Conservation (phyloP, 2,329 filamentous ascomycete genomes). For the Cyphellophora attinorum region DNA sequence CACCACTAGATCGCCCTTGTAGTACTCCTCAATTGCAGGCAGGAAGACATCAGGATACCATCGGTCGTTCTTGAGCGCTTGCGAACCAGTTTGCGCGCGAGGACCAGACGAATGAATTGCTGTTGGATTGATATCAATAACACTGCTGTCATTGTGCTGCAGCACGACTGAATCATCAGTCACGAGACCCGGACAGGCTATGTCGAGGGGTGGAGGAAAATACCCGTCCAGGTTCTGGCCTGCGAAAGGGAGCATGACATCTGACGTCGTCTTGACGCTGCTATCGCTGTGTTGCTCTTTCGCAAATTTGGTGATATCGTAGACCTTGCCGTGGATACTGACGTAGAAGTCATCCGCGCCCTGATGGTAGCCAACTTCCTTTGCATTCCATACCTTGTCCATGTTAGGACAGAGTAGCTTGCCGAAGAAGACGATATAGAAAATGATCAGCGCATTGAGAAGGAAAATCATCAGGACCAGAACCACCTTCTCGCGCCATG, state of each 20-base stretch:
- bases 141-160: constrained; percentile 55
- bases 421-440: constrained; percentile 86
- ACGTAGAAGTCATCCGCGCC: constrained; percentile 76
- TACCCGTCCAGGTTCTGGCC: constrained; percentile 76
- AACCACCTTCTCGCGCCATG: constrained; percentile 91
- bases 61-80: constrained; percentile 49
- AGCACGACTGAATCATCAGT: constrained; percentile 41
- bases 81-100: constrained; percentile 45
- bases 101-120: constrained; percentile 65
- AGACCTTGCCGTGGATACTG: constrained; percentile 77
- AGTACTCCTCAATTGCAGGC: constrained; percentile 73
- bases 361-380: constrained; percentile 61
- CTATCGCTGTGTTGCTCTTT: constrained; percentile 73
- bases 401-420: constrained; percentile 79
- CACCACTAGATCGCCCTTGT: constrained; percentile 78
- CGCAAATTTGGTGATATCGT: constrained; percentile 87
- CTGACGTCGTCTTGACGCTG: constrained; percentile 44
- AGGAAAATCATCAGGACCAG: constrained; percentile 71
- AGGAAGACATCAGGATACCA: constrained; percentile 74
- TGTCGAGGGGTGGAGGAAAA: constrained; percentile 66
- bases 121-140: constrained; percentile 38
- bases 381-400: constrained; percentile 74
- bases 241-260: constrained; percentile 66
- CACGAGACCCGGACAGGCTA: constrained; percentile 67
- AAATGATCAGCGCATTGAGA: constrained; percentile 72